Conservation (phyloP, 768 basidiomycete species). For the Hypsizygus marmoreus region DNA sequence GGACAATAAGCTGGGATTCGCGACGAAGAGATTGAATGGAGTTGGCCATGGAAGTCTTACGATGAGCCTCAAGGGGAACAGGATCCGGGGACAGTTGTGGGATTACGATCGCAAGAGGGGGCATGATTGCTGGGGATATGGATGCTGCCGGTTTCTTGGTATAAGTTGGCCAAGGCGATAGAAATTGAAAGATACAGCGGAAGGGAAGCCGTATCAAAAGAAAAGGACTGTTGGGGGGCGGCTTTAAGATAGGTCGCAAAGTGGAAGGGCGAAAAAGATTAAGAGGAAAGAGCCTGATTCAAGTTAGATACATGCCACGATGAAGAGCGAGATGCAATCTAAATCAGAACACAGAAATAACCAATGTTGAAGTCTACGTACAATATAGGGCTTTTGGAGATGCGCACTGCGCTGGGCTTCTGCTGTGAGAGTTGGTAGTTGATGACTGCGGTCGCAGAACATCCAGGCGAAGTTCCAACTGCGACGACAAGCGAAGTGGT, state of each 20-base stretch:
- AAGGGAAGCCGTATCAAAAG: neutral
- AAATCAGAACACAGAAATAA: neutral
- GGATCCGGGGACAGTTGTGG: conserved; percentile 36
- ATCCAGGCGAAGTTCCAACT: conserved; percentile 10
- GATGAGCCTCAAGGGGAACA: conserved; percentile 24
- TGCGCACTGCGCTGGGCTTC: conserved; percentile 18
- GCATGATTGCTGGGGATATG: conserved; percentile 21
- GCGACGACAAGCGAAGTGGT: conserved; percentile 13
- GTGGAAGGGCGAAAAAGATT: conserved; percentile 1
- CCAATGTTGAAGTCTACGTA: neutral
- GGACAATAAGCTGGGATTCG: conserved; percentile 44
- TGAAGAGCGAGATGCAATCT: neutral
- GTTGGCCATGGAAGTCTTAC: conserved; percentile 26
- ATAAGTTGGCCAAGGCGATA: neutral
- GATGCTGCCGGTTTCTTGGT: no score
- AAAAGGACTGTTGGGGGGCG: conserved; percentile 1
- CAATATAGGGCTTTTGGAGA: conserved; percentile 2
- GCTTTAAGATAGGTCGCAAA: neutral
- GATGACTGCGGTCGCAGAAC: conserved; percentile 6
- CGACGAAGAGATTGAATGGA: conserved; percentile 17
- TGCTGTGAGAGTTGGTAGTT: conserved; percentile 9
- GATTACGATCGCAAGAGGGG: conserved; percentile 25
- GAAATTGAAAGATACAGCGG: conserved; percentile 6
- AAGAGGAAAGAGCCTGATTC: neutral
- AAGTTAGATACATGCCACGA: no score